Evolutionary conservation across 2,329 filamentous ascomycete genomes (phyloP).

Genomic region (Hymenoscyphus albidus): DNA sequence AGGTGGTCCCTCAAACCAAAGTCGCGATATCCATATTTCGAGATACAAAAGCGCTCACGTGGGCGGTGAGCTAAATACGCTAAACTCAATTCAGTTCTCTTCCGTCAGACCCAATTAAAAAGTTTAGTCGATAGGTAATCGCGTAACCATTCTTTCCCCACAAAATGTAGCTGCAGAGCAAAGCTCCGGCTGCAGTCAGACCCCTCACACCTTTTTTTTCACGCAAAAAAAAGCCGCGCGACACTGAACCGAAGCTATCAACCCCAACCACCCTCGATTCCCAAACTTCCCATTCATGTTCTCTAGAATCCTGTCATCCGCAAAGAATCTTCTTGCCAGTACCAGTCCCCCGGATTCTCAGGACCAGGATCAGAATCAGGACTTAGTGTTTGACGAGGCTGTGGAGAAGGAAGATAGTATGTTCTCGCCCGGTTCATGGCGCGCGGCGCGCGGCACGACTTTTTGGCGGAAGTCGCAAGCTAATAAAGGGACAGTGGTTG

Average conservation of each 20-base stretch:
- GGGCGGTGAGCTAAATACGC: not conserved
- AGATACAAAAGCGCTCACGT: not conserved
- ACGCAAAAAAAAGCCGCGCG: not conserved
- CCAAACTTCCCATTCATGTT: constrained; percentile 22
- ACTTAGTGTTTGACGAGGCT: constrained; percentile 7
- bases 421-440: not conserved
- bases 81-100: not conserved
- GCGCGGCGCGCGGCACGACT: not conserved
- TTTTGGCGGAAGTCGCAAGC: not conserved
- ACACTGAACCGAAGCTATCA: not conserved
- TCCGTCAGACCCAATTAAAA: not conserved
- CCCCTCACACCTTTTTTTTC: not conserved
- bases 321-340: constrained; percentile 20
- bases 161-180: not conserved
- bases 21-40: not conserved
- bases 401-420: constrained; percentile 15
- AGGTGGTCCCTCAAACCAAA: not conserved
- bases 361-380: not conserved
- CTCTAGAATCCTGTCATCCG: constrained; percentile 27
- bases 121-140: too few species aligned
- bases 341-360: not conserved
- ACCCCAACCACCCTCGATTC: not conserved
- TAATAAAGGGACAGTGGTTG: not conserved
- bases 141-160: not conserved
- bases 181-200: not conserved